Evolutionary conservation across 106 monocot genomes (phyloP).

Genomic region (Platanthera zijinensis): DNA sequence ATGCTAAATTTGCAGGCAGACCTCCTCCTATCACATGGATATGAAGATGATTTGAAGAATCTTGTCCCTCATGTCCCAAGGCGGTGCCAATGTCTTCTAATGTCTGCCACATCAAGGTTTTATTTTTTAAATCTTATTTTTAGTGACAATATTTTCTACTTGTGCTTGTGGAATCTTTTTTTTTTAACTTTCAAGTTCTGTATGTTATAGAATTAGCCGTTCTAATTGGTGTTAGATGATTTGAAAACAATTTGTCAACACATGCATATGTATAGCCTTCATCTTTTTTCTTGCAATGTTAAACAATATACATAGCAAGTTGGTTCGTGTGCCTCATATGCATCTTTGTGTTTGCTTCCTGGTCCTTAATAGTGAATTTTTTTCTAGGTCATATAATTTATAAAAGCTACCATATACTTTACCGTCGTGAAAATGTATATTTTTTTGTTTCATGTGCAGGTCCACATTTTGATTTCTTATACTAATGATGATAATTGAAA

Average conservation of each 20-base stretch:
- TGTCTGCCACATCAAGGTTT: slow-evolving; percentile 93
- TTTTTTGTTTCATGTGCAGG: background rate
- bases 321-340: background rate
- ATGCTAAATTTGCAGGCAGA: slow-evolving; percentile 56
- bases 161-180: background rate
- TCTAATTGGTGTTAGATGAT: background rate
- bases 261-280: background rate
- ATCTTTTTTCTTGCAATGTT: background rate
- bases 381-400: background rate
- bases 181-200: background rate
- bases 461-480: background rate
- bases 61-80: slow-evolving; percentile 58
- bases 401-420: too few species aligned
- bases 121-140: background rate
- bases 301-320: background rate
- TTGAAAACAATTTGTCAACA: background rate
- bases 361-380: background rate
- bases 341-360: background rate
- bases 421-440: background rate
- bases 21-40: slow-evolving; percentile 73
- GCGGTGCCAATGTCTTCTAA: slow-evolving; percentile 76
- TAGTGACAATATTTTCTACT: background rate
- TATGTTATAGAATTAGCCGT: background rate
- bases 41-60: slow-evolving; percentile 70
- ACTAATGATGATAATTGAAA: background rate